Base-by-base conservation (phyloP, 805 yeast species). In the Teunomyces funiuensis region DNA sequence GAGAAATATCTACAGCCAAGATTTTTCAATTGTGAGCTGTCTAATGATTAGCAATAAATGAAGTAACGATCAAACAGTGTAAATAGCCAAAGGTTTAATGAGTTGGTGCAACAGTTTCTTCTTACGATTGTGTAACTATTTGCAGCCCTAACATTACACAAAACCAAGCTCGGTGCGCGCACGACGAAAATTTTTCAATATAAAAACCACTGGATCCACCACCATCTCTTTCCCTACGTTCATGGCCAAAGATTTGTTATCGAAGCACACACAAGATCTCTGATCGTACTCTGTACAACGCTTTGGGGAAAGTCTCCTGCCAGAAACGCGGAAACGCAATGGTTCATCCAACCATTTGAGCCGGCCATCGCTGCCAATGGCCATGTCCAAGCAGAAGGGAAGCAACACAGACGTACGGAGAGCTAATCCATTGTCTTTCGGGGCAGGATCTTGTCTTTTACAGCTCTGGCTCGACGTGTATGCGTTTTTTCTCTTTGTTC, bases 241-340 rank as follows among this genome's bases (percentile, higher is more conserved):
- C 85, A 79, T 80, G 80, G 73, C 60, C 77, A 65, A 82, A 82
- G 87, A 82, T 79, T 82, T 82, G 86, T 80, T 80, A 61, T 77
- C 88, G 82, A 82, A 82, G 87, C 82, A 64, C 63, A 62, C 87
- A 71, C 49, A 79, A 73, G 74, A 80, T 69, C 47, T 41, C 33
- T 39, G 41, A 20, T 36, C 41, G 34, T 33, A 41, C 34, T 15
- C 42, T 54, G 53, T 47, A 39, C 44, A 50, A 61, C 61, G 85
- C 85, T 81, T 82, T 77, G 88, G 89, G 89, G 88, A 83, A 83
- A 83, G 89, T 83, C 89, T 83, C 88, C 89, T 79, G 85, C 85
- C 85, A 65, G 61, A 41, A 61, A 66, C 69, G 80, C 84, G 88
- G 88, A 81, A 82, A 82, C 75, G 74, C 54, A 61, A 55, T 62